Base-by-base conservation (phyloP, 2,329 filamentous ascomycete genomes). In the Alternaria panax region DNA sequence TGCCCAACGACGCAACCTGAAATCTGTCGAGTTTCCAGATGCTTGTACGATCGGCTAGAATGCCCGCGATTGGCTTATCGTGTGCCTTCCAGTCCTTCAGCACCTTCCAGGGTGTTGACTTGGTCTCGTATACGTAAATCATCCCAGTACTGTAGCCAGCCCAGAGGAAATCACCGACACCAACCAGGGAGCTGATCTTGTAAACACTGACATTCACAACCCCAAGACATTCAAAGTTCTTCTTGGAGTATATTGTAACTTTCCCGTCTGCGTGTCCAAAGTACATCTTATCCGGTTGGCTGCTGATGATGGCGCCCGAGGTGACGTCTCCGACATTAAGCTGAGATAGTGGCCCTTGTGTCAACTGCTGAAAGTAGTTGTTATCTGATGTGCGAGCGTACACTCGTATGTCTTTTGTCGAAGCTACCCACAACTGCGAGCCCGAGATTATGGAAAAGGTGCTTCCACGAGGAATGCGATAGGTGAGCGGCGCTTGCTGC, bases 31-130 rank as follows among this genome's bases (percentile, higher is more conserved):
- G 83, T 55, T 89, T 92, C 87, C 93, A 98, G 50, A 93, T 88
- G 71, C 92, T 92, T 32, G 92, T 91, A 1, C 86, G 84, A 74
- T 99, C 95, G 2, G 90, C 86, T 12, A 91, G 80, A 59, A 99
- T 86, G 58, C 88, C 90, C 46, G 91, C 85, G 7, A 97, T 89
- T 0, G 93, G 91, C 64, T 90, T 90, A 7, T 92, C 89, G 74
- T 98, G 95, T 3, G 92, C 94, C 65, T 90, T 88, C 94, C 95
- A 99, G 72, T 98, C 94, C 77, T 99, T 99, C 80, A 92, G 89
- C 25, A 96, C 88, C 20, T 85, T 85, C 95, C 95, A 99, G 0
- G 94, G 94, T n/a, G 86, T 88, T 28, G 87, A 85, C 9, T 83
- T 86, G 11, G 92, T 90, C 76, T 99, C 93, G 78, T 97, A 99